Evolutionary conservation across 1,284 basidiomycete species (phyloP).

Genomic region (Fomes fomentarius): DNA sequence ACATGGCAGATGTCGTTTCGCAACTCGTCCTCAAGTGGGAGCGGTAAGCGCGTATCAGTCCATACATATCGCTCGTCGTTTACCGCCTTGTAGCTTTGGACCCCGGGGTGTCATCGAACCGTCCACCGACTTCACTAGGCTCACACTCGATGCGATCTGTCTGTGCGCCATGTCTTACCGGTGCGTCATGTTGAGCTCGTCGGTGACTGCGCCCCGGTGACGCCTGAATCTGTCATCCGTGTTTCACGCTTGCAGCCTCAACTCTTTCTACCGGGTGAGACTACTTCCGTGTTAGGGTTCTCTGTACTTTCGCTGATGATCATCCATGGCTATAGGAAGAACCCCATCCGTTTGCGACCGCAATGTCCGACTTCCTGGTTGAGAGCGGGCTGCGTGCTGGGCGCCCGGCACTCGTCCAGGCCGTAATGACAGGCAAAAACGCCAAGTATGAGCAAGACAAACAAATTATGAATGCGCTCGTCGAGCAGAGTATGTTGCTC

Average conservation of each 20-base stretch:
- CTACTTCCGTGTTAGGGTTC: background rate
- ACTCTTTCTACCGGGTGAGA: constrained; percentile 31
- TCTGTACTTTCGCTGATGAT: background rate
- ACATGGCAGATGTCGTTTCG: constrained; percentile 50
- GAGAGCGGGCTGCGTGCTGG: constrained; percentile 40
- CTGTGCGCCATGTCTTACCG: constrained; percentile 49
- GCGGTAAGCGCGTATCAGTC: constrained; percentile 31
- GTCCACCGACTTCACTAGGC: constrained; percentile 48
- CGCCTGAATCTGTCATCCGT: background rate
- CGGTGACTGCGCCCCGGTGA: too few relatives aligned
- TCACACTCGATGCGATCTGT: constrained; percentile 50
- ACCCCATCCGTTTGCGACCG: constrained; percentile 44
- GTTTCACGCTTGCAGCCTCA: constrained; percentile 20
- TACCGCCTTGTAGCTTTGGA: constrained; percentile 41
- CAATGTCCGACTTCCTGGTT: constrained; percentile 45
- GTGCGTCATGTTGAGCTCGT: constrained; percentile 28
- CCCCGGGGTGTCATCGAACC: constrained; percentile 44
- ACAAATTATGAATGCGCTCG: constrained; percentile 41
- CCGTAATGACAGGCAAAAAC: constrained; percentile 37
- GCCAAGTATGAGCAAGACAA: constrained; percentile 45
- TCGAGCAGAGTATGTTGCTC: constrained; percentile 37
- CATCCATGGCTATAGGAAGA: constrained; percentile 27
- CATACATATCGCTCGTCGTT: too few relatives aligned
- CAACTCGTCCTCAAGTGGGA: constrained; percentile 53
- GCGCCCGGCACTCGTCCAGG: constrained; percentile 40